A percentile compares a stretch with the other conserved stretches of the same genome.
Evolutionary conservation across 2,329 filamentous ascomycete genomes (phyloP).

Genomic region (Epichloe uncinata): DNA sequence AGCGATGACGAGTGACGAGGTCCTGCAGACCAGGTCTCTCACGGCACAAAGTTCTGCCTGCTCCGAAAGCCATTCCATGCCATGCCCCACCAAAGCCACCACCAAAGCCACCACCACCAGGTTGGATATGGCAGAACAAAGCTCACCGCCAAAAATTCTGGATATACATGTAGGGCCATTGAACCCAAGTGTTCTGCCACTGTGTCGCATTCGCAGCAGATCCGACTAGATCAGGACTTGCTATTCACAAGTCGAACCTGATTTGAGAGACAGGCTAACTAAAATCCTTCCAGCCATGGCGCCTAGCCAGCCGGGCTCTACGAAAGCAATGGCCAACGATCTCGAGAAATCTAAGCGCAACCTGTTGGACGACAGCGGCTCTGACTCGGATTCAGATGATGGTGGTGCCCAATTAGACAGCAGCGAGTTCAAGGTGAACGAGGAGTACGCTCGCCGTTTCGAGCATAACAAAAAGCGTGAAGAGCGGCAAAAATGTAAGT

Average conservation of each 20-base stretch:
- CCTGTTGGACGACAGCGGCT: slow-evolving; percentile 44
- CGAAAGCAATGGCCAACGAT: slow-evolving; percentile 9
- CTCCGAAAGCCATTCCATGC: not conserved
- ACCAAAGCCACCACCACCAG: slow-evolving; percentile 4
- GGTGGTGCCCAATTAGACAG: slow-evolving; percentile 26
- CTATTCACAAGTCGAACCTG: not conserved
- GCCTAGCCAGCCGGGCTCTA: not conserved
- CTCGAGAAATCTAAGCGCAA: slow-evolving; percentile 29
- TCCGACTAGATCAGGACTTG: not conserved
- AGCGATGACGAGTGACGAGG: not conserved
- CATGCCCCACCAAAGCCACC: slow-evolving; percentile 5
- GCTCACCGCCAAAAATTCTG: slow-evolving; percentile 22
- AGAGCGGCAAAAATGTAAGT: slow-evolving; percentile 58
- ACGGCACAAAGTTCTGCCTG: slow-evolving; percentile 3
- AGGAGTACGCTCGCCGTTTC: slow-evolving; percentile 77
- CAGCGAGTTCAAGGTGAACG: slow-evolving; percentile 65
- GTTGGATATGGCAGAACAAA: slow-evolving; percentile 10
- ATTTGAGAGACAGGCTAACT: not conserved
- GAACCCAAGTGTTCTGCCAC: not conserved
- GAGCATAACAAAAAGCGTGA: slow-evolving; percentile 97
- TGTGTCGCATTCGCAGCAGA: not conserved
- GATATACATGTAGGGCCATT: not conserved
- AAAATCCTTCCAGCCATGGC: slow-evolving; percentile 5
- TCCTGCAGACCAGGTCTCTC: too few species aligned
- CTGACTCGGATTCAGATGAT: slow-evolving; percentile 36